Conservation (phyloP, 2,329 filamentous ascomycete genomes). For the Gaeumannomyces sp. region DNA sequence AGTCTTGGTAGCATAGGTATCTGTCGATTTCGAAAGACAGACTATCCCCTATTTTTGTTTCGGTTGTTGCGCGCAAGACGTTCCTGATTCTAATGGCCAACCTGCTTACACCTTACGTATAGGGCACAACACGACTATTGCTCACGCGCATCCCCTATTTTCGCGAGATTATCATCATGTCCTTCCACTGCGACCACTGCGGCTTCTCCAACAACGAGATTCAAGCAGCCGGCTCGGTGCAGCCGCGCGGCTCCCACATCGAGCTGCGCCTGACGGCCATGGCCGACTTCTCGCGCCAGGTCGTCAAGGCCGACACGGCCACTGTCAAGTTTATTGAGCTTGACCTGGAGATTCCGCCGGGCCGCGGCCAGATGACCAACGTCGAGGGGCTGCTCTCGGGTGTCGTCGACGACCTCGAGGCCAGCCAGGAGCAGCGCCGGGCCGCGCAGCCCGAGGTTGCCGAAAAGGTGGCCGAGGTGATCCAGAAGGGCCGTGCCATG, state of each 20-base stretch:
- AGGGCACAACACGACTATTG: slow-evolving; percentile 76
- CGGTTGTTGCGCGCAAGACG: slow-evolving; percentile 8
- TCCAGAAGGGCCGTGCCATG: slow-evolving; percentile 70
- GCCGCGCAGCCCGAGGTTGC: slow-evolving; percentile 71
- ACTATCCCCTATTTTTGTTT: neutral
- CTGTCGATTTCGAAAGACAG: neutral
- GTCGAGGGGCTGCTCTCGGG: slow-evolving; percentile 79
- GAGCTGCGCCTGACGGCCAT: slow-evolving; percentile 69
- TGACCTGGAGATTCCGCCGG: slow-evolving; percentile 87
- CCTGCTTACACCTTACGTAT: slow-evolving; percentile 27
- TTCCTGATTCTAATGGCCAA: neutral
- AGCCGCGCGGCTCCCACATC: slow-evolving; percentile 80
- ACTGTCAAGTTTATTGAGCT: slow-evolving; percentile 83
- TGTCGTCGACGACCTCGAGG: slow-evolving; percentile 72
- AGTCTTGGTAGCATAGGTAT: neutral
- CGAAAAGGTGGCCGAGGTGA: slow-evolving; percentile 69
- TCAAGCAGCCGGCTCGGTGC: slow-evolving; percentile 85
- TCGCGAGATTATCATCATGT: slow-evolving; percentile 96
- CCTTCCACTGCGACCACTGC: slow-evolving; percentile 88
- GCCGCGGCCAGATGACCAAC: slow-evolving; percentile 87
- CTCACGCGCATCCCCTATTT: slow-evolving; percentile 95
- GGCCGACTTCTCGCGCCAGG: slow-evolving; percentile 74
- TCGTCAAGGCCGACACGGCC: slow-evolving; percentile 88
- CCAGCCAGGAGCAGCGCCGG: slow-evolving; percentile 78
- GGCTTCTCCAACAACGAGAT: slow-evolving; percentile 87